Evolutionary conservation across 192 early-diverging fungal species (phyloP).

Genomic region (Umbelopsis sp.): DNA sequence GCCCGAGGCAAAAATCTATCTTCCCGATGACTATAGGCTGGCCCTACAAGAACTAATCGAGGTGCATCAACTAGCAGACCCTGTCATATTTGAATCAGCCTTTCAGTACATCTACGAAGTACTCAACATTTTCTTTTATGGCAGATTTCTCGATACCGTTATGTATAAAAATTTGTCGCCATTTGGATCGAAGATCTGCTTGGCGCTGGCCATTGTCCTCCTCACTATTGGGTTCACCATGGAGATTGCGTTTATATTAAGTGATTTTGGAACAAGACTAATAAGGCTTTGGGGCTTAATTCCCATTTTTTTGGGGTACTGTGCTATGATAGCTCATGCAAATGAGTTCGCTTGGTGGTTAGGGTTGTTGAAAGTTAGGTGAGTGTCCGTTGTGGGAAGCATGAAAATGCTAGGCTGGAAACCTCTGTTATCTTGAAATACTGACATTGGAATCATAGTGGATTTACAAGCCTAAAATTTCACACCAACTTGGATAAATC

Average conservation of each 20-base stretch:
- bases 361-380: conserved; percentile 38
- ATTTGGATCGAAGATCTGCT: conserved; percentile 14
- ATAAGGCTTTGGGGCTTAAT: conserved; percentile 37
- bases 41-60: conserved; percentile 44
- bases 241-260: conserved; percentile 46
- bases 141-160: conserved; percentile 41
- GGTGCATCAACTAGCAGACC: conserved; percentile 44
- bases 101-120: conserved; percentile 46
- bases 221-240: conserved; percentile 38
- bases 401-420: too few species aligned
- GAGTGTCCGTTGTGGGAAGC: neutral
- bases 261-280: conserved; percentile 26
- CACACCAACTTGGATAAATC: neutral
- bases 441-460: neutral
- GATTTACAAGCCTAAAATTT: neutral
- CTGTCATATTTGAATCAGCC: conserved; percentile 48
- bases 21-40: conserved; percentile 43
- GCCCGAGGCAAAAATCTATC: conserved; percentile 23
- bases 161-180: conserved; percentile 44
- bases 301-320: conserved; percentile 42
- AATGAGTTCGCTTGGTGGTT: conserved; percentile 43
- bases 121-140: conserved; percentile 48
- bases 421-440: neutral
- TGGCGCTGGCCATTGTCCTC: conserved; percentile 30
- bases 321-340: conserved; percentile 33